A percentile compares a stretch with the other conserved stretches of the same genome.
Evolutionary conservation across 345 rosid species (phyloP).

Genomic region (Salix purpurea): DNA sequence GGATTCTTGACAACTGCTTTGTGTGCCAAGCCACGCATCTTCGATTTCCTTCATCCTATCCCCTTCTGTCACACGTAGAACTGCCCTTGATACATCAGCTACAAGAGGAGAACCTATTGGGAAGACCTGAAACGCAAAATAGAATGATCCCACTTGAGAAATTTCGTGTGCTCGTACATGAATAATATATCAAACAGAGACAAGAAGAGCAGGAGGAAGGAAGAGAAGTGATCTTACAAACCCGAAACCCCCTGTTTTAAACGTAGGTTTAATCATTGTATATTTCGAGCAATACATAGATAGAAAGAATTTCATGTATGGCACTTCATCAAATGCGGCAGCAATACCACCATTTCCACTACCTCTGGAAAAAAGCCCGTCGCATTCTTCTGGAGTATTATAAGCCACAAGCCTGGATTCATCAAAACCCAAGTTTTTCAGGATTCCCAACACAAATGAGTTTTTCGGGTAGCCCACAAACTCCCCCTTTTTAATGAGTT

Average conservation of each 20-base stretch:
- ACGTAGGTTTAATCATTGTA: slow-evolving; percentile 14
- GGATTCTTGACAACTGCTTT: neutral
- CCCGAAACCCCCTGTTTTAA: slow-evolving; percentile 33
- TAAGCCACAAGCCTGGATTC: neutral
- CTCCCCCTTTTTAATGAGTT: slow-evolving; percentile 31
- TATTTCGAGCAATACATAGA: slow-evolving; percentile 19
- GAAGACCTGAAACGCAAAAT: neutral
- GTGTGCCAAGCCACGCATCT: neutral
- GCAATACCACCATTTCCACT: slow-evolving; percentile 21
- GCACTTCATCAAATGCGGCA: slow-evolving; percentile 37
- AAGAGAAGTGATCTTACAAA: slow-evolving; percentile 24
- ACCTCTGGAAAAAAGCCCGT: slow-evolving; percentile 9
- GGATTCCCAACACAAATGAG: slow-evolving; percentile 35
- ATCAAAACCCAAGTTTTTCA: slow-evolving; percentile 14
- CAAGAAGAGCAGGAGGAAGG: neutral
- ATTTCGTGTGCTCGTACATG: no score
- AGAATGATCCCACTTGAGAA: neutral
- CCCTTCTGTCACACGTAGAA: neutral
- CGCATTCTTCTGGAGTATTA: slow-evolving; percentile 13
- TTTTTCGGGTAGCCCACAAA: slow-evolving; percentile 33
- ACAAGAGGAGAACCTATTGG: slow-evolving; percentile 14
- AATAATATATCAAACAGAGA: no score
- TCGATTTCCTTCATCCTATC: neutral
- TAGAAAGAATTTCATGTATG: slow-evolving; percentile 29
- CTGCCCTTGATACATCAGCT: slow-evolving; percentile 9